These are phyloP conservation scores for Cordyceps javanica DNA, from an alignment of 2,329 filamentous ascomycete genomes.

Conservation along the genomic window DNA sequence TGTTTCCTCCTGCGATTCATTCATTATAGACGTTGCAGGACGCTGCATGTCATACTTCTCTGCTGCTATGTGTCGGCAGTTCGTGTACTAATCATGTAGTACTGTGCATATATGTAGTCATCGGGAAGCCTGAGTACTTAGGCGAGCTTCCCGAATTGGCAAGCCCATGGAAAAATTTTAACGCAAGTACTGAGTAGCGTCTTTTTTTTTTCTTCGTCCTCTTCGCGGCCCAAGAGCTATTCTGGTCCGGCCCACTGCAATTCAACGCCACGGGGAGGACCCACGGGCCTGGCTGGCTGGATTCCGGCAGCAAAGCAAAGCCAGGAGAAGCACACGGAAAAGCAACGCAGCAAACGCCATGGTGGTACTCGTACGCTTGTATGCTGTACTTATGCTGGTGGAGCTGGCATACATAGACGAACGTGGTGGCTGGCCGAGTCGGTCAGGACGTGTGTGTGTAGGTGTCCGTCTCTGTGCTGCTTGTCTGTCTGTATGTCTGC, in stretches of 20 bases:
- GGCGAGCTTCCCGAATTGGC: slow-evolving; percentile 6
- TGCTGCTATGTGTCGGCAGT: no score
- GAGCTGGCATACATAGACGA: not conserved
- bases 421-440: not conserved
- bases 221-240: not conserved
- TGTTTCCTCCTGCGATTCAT: not conserved
- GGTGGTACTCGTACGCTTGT: no score
- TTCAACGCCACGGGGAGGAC: not conserved
- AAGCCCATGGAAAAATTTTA: slow-evolving; percentile 1
- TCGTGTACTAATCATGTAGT: not conserved
- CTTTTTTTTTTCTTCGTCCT: no score
- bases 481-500: no score
- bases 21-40: not conserved
- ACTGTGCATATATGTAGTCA: not conserved
- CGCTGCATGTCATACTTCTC: not conserved
- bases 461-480: not conserved
- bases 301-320: no score
- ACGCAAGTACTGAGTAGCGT: not conserved
- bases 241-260: not conserved
- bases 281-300: not conserved
- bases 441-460: not conserved
- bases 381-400: no score
- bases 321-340: not conserved
- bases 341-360: not conserved
- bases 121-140: not conserved